These are phyloP conservation scores for Boletus insuetus DNA, from an alignment of 768 basidiomycete species.

Conservation along the genomic window DNA sequence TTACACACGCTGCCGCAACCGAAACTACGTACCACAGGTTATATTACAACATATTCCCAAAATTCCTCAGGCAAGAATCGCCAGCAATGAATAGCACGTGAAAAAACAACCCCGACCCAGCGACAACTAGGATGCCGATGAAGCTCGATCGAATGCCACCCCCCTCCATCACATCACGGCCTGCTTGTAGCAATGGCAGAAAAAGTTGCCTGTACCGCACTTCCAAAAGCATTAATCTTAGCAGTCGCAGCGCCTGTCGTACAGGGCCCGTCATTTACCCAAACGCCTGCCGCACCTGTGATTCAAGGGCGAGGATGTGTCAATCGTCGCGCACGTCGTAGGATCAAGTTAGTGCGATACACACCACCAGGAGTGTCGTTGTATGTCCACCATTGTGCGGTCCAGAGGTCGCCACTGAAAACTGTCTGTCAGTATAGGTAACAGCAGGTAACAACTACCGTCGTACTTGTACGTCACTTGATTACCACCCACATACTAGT, in stretches of 20 bases:
- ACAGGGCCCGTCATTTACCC: constrained; percentile 15
- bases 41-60: no score
- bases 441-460: no score
- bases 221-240: neutral
- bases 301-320: neutral
- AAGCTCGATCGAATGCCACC: no score
- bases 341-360: neutral
- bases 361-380: constrained; percentile 36
- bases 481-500: constrained; percentile 45
- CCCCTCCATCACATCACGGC: neutral
- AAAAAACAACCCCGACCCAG: no score
- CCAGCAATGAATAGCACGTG: no score
- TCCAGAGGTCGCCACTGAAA: constrained; percentile 48
- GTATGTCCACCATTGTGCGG: constrained; percentile 48
- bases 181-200: neutral
- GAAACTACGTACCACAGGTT: no score
- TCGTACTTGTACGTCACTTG: constrained; percentile 44
- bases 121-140: no score
- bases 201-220: constrained; percentile 1
- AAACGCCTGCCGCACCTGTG: constrained; percentile 17
- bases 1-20: no score
- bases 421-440: neutral
- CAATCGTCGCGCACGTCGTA: no score
- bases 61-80: no score
- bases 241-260: constrained; percentile 5